phyloP scores from a whole-genome alignment of 2,329 filamentous ascomycete species.

The Fusarium vanettenii region DNA sequence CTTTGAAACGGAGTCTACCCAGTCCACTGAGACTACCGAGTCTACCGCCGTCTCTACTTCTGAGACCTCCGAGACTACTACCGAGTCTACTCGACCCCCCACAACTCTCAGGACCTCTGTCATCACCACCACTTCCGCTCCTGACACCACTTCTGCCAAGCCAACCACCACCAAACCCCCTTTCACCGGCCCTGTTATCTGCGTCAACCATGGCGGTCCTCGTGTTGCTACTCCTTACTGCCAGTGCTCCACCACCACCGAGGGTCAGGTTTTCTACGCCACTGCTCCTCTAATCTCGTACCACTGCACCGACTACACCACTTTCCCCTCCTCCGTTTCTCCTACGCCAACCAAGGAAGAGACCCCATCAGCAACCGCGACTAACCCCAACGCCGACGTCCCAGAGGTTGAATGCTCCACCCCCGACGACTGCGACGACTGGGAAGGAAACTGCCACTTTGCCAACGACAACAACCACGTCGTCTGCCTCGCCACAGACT shows the following conservation, averaged over 20 bases:
- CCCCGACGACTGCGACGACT: neutral
- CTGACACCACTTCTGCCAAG: neutral
- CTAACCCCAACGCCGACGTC: neutral
- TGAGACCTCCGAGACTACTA: neutral
- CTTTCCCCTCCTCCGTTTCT: slow-evolving; percentile 22
- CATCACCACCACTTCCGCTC: slow-evolving; percentile 8
- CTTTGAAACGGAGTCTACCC: neutral
- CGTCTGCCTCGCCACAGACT: neutral
- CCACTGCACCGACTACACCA: slow-evolving; percentile 18
- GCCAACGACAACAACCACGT: neutral
- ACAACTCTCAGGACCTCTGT: slow-evolving; percentile 20
- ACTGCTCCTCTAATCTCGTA: slow-evolving; percentile 17
- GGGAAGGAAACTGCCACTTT: neutral
- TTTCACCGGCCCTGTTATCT: slow-evolving; percentile 15
- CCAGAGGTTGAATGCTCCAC: neutral
- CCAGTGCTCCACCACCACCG: slow-evolving; percentile 22
- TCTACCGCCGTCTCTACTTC: neutral
- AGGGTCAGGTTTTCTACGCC: slow-evolving; percentile 18
- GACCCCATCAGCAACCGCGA: neutral
- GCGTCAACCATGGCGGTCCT: slow-evolving; percentile 26
- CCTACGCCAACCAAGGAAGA: neutral
- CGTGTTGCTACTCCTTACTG: slow-evolving; percentile 24
- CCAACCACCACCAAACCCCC: slow-evolving; percentile 2
- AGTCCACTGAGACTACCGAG: neutral
- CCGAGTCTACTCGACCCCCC: slow-evolving; percentile 3